Evolutionary conservation across 2,329 filamentous ascomycete genomes (phyloP).

Genomic region (Fusarium buxicola): DNA sequence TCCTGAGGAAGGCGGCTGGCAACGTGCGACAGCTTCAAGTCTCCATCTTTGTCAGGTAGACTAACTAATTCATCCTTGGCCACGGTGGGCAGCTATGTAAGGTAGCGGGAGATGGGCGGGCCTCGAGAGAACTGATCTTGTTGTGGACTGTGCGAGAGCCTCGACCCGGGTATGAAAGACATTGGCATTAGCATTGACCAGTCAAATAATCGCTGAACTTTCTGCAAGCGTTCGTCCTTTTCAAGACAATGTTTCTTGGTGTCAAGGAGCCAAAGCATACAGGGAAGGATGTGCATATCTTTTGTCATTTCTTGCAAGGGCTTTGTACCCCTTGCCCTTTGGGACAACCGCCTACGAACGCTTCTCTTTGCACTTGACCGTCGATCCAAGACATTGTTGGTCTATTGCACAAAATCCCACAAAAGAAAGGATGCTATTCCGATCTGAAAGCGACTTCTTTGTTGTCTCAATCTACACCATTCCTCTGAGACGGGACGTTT

Average conservation of each 20-base stretch:
- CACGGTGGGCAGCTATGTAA: no score
- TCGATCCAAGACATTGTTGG: slow-evolving; percentile 1
- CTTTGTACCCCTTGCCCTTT: slow-evolving; percentile 21
- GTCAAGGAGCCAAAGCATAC: slow-evolving; percentile 3
- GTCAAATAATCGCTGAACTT: neutral
- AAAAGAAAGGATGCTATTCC: slow-evolving; percentile 23
- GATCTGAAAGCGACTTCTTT: slow-evolving; percentile 12
- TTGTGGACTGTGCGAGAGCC: slow-evolving; percentile 10
- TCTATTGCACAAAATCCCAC: slow-evolving; percentile 4
- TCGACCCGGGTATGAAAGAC: slow-evolving; percentile 5
- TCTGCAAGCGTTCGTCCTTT: slow-evolving; percentile 20
- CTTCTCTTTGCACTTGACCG: slow-evolving; percentile 12
- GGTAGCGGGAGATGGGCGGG: no score
- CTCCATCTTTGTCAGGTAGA: no score
- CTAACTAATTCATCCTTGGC: no score
- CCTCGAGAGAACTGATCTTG: slow-evolving; percentile 11
- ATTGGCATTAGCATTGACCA: neutral
- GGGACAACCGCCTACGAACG: neutral
- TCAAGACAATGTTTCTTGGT: slow-evolving; percentile 16
- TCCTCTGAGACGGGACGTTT: neutral
- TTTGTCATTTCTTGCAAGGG: slow-evolving; percentile 28
- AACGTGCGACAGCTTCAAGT: no score
- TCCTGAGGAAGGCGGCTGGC: no score
- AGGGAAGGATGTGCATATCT: slow-evolving; percentile 17
- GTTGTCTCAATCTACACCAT: slow-evolving; percentile 15